Evolutionary conservation across 1,284 basidiomycete species (phyloP), one percentile per base, ranked within the genome.

Genomic region (Grifola frondosa): DNA sequence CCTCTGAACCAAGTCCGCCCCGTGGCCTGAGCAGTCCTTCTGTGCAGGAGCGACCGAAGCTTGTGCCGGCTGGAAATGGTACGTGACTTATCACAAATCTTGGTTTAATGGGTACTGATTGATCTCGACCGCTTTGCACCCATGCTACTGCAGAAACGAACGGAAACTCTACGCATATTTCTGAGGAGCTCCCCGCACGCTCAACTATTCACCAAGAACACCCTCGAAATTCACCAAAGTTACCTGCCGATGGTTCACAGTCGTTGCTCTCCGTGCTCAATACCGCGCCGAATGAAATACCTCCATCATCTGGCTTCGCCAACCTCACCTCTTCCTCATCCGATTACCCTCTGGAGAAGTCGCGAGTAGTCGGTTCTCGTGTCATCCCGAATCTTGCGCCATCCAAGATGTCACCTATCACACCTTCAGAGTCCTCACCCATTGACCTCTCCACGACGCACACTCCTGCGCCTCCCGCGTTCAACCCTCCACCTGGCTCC

Each of bases 401-500:
- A 36, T 58, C 64, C 32, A 50, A 63, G 32, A 46, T 30, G 38
- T 44, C 54, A 37, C 33, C 53, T 6, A 32, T 43, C 4, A 51
- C 46, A 17, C 16, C 34, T 22, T 40, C 52, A 23, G 46, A 57
- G 34, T 21, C 51, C 16, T 45, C 48, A 25, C 39, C 42, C 45
- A 19, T 49, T 24, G 59, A 62, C 21, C 37, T 52, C 4, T 34
- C 58, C 15, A 33, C 42, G 13, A 31, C 45, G 24, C 52, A 54
- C 24, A 48, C 49, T 37, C 48, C 58, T 37, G 56, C 61, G 30
- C 49, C 59, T 25, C 54, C 60, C n/a, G 47, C 62, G 38, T 78
- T 84, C 61, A 81, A 81, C 49, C 81, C 82, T 29, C 81, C 85
- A 8, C 64, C 74, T 39, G 85, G 84, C 28, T 86, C 86, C 42